Percentiles rank a stretch among this genome's conserved stretches.
These are phyloP conservation scores for Eucalyptus virginea DNA, from an alignment of 345 rosid genomes.

Conservation along the genomic window DNA sequence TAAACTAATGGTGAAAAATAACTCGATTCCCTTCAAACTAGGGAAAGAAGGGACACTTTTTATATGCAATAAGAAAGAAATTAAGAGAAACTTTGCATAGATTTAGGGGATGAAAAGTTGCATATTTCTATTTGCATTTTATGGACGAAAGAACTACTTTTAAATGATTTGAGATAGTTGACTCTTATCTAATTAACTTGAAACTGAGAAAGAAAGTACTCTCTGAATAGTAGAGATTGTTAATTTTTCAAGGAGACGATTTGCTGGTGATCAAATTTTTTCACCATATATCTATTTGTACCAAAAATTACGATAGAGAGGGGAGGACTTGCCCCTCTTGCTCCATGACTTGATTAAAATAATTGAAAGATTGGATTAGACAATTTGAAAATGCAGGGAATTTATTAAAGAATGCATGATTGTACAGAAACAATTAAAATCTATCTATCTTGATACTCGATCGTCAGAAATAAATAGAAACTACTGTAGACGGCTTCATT, in stretches of 20 bases:
- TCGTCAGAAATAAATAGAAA: accelerated
- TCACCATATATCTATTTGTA: not conserved
- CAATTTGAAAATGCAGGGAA: not conserved
- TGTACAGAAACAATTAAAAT: not conserved
- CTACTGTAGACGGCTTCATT: not conserved
- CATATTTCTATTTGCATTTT: not conserved
- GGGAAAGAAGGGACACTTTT: not conserved
- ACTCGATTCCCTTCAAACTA: not conserved
- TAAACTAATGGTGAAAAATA: not conserved
- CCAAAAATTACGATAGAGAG: not conserved
- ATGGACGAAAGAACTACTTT: not conserved
- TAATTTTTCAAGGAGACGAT: not conserved
- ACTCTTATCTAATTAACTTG: not conserved
- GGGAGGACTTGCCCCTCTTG: not conserved
- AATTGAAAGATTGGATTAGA: not conserved
- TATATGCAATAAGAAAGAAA: not conserved
- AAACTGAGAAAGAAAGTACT: not conserved
- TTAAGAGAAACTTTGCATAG: not conserved
- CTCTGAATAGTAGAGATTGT: not conserved
- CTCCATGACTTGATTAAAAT: not conserved
- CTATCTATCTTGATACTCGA: not conserved
- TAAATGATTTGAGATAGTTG: not conserved
- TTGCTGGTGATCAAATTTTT: not conserved
- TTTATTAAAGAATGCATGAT: not conserved
- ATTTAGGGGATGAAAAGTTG: not conserved